Percentiles rank a stretch among this genome's conserved stretches.
These are phyloP conservation scores for Russula griseocarnosa DNA, from an alignment of 768 basidiomycete species.

Conservation along the genomic window DNA sequence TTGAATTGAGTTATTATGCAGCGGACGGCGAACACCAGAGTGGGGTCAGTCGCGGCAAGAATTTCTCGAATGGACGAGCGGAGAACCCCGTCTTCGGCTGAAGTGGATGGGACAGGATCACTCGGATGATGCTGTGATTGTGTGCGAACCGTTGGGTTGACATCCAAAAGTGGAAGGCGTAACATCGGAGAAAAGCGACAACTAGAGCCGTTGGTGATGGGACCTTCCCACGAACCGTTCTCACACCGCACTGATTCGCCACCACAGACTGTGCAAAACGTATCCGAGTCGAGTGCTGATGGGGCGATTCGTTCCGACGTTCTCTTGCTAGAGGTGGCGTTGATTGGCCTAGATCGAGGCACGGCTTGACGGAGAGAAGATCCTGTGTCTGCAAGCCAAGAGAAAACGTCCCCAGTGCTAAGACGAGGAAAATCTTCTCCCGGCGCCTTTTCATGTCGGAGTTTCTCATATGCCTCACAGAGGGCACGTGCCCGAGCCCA, in stretches of 20 bases:
- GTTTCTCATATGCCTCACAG: conserved; percentile 38
- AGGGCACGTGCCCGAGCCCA: conserved; percentile 46
- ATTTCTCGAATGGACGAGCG: conserved; percentile 28
- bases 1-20: conserved; percentile 12
- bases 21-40: conserved; percentile 30
- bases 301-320: conserved; percentile 3
- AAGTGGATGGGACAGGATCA: not conserved
- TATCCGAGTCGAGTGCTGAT: conserved; percentile 2
- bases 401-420: conserved; percentile 43
- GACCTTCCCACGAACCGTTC: conserved; percentile 11
- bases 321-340: conserved; percentile 7
- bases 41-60: conserved; percentile 33
- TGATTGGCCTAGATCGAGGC: conserved; percentile 20
- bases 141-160: not conserved
- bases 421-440: conserved; percentile 32
- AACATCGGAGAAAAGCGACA: conserved; percentile 7
- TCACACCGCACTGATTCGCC: not conserved
- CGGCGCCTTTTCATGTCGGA: conserved; percentile 28
- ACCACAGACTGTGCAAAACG: conserved; percentile 23
- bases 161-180: conserved; percentile 22
- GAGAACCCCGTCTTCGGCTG: not conserved
- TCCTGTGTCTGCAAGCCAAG: conserved; percentile 43
- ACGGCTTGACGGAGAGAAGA: conserved; percentile 37
- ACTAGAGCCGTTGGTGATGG: not conserved
- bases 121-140: conserved; percentile 16